Percentiles rank a stretch among this genome's conserved stretches.
Conservation (phyloP, 257 asterid genomes). For the Solanum peruvianum region DNA sequence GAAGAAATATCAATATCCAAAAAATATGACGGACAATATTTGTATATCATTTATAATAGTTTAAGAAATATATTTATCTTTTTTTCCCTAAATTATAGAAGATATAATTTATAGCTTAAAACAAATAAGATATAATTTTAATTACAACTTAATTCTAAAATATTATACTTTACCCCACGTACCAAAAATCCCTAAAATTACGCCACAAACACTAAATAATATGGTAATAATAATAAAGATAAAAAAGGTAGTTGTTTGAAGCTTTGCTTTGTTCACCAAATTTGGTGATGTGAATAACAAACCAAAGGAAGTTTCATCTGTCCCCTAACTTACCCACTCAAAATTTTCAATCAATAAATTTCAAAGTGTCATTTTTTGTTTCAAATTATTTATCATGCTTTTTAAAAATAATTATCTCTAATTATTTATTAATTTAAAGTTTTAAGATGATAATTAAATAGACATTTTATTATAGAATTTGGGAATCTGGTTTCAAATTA, state of each 20-base stretch:
- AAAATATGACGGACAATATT: too few relatives aligned
- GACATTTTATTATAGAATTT: background rate
- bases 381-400: background rate
- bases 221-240: background rate
- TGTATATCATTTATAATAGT: too few relatives aligned
- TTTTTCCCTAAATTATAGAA: too few relatives aligned
- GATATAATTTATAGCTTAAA: too few relatives aligned
- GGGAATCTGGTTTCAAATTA: background rate
- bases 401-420: too few relatives aligned
- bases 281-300: background rate
- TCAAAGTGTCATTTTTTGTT: accelerated
- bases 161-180: too few relatives aligned
- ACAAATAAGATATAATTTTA: too few relatives aligned
- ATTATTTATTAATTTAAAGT: background rate
- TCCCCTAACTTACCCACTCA: background rate
- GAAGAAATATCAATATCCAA: accelerated
- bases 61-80: too few relatives aligned
- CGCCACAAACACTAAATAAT: too few relatives aligned
- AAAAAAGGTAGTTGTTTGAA: background rate
- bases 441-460: too few relatives aligned
- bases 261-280: background rate
- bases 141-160: too few relatives aligned
- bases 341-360: background rate
- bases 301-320: background rate
- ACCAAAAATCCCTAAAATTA: too few relatives aligned